Base-by-base conservation (phyloP, 495 filamentous ascomycete species). In the Annulohypoxylon nitens region DNA sequence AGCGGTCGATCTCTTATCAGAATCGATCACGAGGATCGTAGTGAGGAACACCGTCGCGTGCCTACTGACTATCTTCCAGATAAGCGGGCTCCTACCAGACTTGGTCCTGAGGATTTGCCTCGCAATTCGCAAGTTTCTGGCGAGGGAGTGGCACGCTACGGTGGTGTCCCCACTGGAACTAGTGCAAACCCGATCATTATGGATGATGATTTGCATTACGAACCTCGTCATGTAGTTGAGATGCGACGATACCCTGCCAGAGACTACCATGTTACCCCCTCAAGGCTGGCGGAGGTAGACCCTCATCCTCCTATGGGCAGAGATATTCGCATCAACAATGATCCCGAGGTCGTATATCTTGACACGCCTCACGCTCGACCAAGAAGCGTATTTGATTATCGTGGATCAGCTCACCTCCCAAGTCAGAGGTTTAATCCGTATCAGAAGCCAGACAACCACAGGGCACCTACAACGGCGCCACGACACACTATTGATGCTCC, bases 221-320 rank as follows among this genome's bases (percentile, higher is more conserved):
- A 60, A 53, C 71, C 71, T 64, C 74, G 71, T 61, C 71, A 73
- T 61, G 71, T 78, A 55, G 62, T 78, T 33, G 74, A 73, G 64
- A 54, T 73, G 48, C 76, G 66, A 60, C 62, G 68, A 10, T 57
- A 66, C 47, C 71, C 66, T 34, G 62, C 39, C 55, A 54, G 53
- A 23, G 68, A 59, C 18, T 61, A 63, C 37, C 63, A 48, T 33
- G 36, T 20, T 59, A 30, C 39, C 20, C 18, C 51, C 0, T 73
- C 47, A 9, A 67, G 75, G 12, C 45, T 23, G 45, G 69, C 41
- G 30, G 57, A 33, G 9, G 16, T 25, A 16, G 25, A 63, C 41
- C 64, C 60, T 65, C 61, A 64, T 63, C 43, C 47, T 9, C 59
- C 64, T 8, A 14, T 57, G 59, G 71, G 54, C 45, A 62, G 59